Conservation (phyloP, 306 rosid species). For the Betula pendula region DNA sequence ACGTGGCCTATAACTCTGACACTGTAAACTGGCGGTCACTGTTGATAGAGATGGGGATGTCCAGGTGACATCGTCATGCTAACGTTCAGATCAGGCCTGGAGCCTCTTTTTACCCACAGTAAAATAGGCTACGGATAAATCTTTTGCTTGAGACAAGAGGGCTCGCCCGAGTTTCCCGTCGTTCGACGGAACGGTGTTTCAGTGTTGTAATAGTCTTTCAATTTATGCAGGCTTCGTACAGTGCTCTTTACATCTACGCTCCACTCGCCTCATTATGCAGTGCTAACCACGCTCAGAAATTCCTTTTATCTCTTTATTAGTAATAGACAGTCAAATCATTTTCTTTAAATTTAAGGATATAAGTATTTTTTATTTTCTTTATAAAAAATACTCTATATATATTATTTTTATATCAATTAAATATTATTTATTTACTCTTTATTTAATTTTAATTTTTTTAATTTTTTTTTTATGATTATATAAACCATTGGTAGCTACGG, state of each 20-base stretch:
- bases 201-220: neutral
- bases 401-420: no score
- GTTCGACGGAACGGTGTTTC: conserved; percentile 37
- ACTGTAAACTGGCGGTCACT: neutral
- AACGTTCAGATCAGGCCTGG: conserved; percentile 11
- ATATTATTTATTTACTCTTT: no score
- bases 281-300: neutral
- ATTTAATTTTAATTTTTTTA: no score
- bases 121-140: neutral
- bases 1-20: neutral
- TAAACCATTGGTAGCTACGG: no score
- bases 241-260: neutral
- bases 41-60: neutral
- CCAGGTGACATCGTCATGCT: conserved; percentile 38
- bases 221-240: neutral
- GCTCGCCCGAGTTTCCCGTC: conserved; percentile 32
- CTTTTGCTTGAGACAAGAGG: conserved; percentile 32
- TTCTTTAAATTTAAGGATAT: no score
- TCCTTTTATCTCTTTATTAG: no score
- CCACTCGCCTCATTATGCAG: neutral
- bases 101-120: neutral
- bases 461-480: no score
- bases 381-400: no score
- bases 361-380: no score
- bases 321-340: no score